Conservation (phyloP, 495 filamentous ascomycete species). For the Lophium mytilinum region DNA sequence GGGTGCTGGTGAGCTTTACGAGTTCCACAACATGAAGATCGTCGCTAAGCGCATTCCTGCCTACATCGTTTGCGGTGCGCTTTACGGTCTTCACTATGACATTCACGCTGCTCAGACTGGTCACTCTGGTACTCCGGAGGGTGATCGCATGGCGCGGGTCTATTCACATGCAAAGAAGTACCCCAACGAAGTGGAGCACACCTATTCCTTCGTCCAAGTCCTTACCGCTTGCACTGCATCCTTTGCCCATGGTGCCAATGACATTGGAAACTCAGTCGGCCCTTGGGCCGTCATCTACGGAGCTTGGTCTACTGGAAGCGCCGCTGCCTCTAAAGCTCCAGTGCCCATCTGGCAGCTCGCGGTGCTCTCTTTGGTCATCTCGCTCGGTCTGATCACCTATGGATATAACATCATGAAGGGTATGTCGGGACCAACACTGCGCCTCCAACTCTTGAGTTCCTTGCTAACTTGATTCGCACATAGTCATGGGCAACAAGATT, state of each 20-base stretch:
- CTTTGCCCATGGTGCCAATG: constrained; percentile 75
- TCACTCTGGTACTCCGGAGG: constrained; percentile 56
- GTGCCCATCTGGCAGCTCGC: constrained; percentile 48
- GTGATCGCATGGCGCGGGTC: constrained; percentile 51
- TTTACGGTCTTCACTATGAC: constrained; percentile 66
- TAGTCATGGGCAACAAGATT: constrained; percentile 54
- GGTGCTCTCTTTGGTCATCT: constrained; percentile 40
- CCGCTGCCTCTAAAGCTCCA: constrained; percentile 40
- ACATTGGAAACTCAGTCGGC: constrained; percentile 69
- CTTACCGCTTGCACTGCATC: constrained; percentile 66
- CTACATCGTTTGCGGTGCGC: constrained; percentile 43
- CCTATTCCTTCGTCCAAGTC: constrained; percentile 68
- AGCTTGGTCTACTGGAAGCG: constrained; percentile 52
- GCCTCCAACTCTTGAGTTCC: neutral
- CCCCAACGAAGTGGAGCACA: constrained; percentile 69
- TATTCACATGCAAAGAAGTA: constrained; percentile 55
- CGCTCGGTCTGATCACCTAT: constrained; percentile 51
- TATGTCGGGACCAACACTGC: constrained; percentile 12
- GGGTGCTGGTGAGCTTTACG: constrained; percentile 59
- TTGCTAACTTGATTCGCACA: neutral
- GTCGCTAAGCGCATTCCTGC: constrained; percentile 54
- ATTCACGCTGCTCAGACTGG: constrained; percentile 62
- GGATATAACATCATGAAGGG: constrained; percentile 63
- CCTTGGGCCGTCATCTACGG: constrained; percentile 63
- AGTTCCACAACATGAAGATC: constrained; percentile 53